phyloP scores from a whole-genome alignment of 495 filamentous ascomycete species.

The Aspergillus steynii region DNA sequence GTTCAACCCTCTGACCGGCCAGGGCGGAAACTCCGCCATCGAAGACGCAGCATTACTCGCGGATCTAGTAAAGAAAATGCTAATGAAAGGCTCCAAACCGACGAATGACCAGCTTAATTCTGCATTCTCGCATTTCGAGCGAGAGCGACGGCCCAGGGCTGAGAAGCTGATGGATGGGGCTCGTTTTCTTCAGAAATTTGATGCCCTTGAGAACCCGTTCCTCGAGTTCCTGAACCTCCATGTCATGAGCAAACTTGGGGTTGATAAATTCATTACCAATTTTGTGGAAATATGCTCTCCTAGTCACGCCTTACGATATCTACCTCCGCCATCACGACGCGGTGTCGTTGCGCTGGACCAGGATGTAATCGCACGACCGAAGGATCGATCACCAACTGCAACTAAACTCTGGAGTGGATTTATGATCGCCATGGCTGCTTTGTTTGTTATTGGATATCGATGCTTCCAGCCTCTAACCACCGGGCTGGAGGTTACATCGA shows the following conservation, averaged over 20 bases:
- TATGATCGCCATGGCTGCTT: conserved; percentile 11
- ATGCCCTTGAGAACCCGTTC: conserved; percentile 14
- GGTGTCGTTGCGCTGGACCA: conserved; percentile 8
- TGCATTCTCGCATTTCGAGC: conserved; percentile 13
- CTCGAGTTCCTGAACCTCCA: conserved; percentile 16
- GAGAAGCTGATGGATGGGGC: conserved; percentile 5
- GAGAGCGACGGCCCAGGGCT: conserved; percentile 7
- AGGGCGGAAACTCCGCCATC: conserved; percentile 42
- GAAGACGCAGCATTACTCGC: conserved; percentile 36
- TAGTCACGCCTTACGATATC: neutral
- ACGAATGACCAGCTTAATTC: conserved; percentile 1
- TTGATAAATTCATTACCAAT: too few relatives aligned
- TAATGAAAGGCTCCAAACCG: neutral
- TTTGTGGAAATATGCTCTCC: neutral
- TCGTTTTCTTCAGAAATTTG: conserved; percentile 5
- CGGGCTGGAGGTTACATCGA: neutral
- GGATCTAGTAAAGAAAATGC: conserved; percentile 23
- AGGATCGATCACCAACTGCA: conserved; percentile 1
- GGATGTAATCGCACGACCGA: conserved; percentile 6
- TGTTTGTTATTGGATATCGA: conserved; percentile 4
- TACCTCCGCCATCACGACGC: neutral
- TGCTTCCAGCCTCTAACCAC: neutral
- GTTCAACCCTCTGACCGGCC: conserved; percentile 29
- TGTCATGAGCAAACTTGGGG: conserved; percentile 1
- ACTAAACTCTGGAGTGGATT: conserved; percentile 9